Conservation (phyloP, 1,284 basidiomycete species). For the Cystobasidiaceae sp. region DNA sequence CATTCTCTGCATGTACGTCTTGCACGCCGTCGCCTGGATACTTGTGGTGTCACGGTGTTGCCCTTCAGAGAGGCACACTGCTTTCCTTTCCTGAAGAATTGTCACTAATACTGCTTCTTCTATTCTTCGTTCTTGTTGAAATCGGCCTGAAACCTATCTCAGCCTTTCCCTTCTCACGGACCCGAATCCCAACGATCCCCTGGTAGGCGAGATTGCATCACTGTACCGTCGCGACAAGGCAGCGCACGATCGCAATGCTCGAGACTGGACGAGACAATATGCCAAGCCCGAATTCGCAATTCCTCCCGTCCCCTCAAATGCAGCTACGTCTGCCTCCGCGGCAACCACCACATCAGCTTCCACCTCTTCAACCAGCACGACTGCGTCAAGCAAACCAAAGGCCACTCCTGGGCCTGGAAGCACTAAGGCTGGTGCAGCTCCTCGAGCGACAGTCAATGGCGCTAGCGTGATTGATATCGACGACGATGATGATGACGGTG, state of each 20-base stretch:
- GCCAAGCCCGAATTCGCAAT: conserved; percentile 83
- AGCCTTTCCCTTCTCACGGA: conserved; percentile 97
- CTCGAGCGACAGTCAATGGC: background rate
- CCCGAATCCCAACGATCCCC: conserved; percentile 92
- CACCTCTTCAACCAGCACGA: background rate
- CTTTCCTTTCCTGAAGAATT: too few species aligned
- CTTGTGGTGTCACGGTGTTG: background rate
- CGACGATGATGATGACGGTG: conserved; percentile 19
- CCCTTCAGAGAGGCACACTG: too few species aligned
- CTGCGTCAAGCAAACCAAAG: background rate
- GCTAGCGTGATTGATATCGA: conserved; percentile 10
- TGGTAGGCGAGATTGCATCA: conserved; percentile 62
- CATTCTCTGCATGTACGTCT: conserved; percentile 28
- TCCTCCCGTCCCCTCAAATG: conserved; percentile 83
- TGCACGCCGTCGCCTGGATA: background rate
- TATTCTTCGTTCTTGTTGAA: background rate
- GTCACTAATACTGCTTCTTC: too few species aligned
- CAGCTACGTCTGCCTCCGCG: background rate
- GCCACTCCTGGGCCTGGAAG: background rate
- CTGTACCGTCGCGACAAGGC: conserved; percentile 92
- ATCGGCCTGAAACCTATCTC: conserved; percentile 49
- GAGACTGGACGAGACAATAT: conserved; percentile 50
- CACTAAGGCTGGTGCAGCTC: background rate
- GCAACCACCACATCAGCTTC: background rate
- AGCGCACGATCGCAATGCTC: conserved; percentile 86